Conservation (phyloP, 2,329 filamentous ascomycete genomes). For the Ramularia collo-cygni region DNA sequence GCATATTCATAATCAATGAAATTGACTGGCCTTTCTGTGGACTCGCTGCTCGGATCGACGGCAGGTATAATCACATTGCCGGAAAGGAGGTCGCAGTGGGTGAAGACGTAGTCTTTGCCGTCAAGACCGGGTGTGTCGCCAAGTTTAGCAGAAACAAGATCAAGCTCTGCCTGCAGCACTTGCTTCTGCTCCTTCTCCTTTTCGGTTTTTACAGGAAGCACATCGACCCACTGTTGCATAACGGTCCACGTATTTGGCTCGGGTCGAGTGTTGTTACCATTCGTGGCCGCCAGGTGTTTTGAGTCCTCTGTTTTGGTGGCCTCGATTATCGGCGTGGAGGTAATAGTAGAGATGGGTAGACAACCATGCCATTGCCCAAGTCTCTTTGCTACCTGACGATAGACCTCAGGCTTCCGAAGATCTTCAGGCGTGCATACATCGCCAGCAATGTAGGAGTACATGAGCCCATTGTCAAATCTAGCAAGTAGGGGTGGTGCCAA, state of each 20-base stretch:
- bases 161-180: conserved; percentile 66
- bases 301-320: conserved; percentile 14
- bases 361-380: conserved; percentile 89
- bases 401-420: conserved; percentile 66
- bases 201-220: conserved; percentile 67
- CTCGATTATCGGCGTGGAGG: conserved; percentile 30
- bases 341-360: conserved; percentile 50
- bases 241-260: conserved; percentile 90
- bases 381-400: conserved; percentile 73
- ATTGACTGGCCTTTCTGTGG: conserved; percentile 44
- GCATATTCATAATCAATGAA: conserved; percentile 99
- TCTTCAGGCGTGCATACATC: conserved; percentile 73
- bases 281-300: conserved; percentile 18
- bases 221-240: conserved; percentile 91
- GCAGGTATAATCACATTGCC: conserved; percentile 85
- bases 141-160: conserved; percentile 61
- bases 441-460: conserved; percentile 86
- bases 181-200: conserved; percentile 61
- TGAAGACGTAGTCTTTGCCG: conserved; percentile 75
- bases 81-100: conserved; percentile 91
- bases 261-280: conserved; percentile 51
- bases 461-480: conserved; percentile 89
- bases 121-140: conserved; percentile 73
- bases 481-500: conserved; percentile 84
- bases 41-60: conserved; percentile 15